Evolutionary conservation across 371 early-diverging fungal genomes (phyloP), one percentile per base, ranked within the genome.

Genomic region (Syncephalis fuscata): DNA sequence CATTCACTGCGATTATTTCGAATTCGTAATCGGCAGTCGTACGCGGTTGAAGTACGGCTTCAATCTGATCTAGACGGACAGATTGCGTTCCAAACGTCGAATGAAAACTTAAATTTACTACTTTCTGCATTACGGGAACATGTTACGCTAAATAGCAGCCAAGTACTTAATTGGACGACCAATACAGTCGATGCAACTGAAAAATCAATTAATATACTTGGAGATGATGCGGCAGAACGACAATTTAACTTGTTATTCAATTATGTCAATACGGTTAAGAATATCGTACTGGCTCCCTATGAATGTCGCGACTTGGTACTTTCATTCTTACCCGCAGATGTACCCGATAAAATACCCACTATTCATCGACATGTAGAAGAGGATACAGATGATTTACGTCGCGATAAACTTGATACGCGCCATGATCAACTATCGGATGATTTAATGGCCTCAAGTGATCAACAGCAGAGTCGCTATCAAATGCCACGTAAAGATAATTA

Each of bases 161-260:
- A 16, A 36, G 21, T 37, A 23, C 24, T 23, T 22, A 37, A 32
- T 25, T 38, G 25, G 15, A 39, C 21, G 39, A 20, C 39, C 19
- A 19, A 7, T 15, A 25, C 20, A 16, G 48, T 20, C 3, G 41
- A 48, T 26, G 24, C 39, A 15, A 21, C 25, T 16, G 37, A 46
- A 5, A 79, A 79, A 50, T 76, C 82, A 0, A 73, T 74, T 2
- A 68, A 62, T n/a, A 45, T 48, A 14, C 65, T 62, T 37, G 57
- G 60, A 15, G 51, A 60, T 25, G 55, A 61, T 32, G 60, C 70
- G 1, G 61, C 67, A 24, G 67, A 70, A 15, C 70, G 74, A 48
- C 81, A 85, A 45, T 85, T 82, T 56, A 91, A 88, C 54, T 83
- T 88, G 52, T 68, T 91, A 0, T 91, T 88, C 60, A 91, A 91